Percentiles rank a stretch among this genome's conserved stretches.
phyloP scores from a whole-genome alignment of 83 land plant species.

The Diphasiastrum complanatum region DNA sequence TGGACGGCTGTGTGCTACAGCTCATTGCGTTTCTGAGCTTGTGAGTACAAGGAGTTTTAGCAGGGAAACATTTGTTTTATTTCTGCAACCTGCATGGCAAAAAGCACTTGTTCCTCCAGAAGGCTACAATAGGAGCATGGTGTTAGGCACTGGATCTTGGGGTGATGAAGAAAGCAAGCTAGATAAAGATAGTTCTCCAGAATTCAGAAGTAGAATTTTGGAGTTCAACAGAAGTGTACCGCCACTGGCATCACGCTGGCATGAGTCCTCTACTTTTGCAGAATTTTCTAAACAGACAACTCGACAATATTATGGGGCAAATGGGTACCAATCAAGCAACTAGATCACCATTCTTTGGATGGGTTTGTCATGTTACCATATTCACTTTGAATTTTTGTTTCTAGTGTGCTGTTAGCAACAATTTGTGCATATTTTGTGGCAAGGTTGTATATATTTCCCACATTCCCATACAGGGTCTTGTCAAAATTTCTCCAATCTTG shows the following conservation, averaged over 20 bases:
- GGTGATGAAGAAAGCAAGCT: not conserved
- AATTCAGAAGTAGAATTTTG: not conserved
- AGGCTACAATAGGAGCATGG: not conserved
- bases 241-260: conserved; percentile 57
- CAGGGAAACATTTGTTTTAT: conserved; percentile 93
- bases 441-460: no score
- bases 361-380: no score
- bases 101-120: conserved; percentile 35
- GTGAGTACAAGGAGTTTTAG: conserved; percentile 37
- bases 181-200: not conserved
- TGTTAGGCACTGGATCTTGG: conserved; percentile 17
- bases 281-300: conserved; percentile 86
- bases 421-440: no score
- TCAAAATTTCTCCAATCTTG: no score
- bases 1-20: conserved; percentile 73
- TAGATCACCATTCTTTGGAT: no score
- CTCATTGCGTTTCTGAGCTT: conserved; percentile 74
- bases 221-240: conserved; percentile 54
- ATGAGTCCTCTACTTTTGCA: conserved; percentile 84
- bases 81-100: conserved; percentile 89
- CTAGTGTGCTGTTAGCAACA: no score
- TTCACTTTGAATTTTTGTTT: no score
- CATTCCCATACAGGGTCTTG: no score
- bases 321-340: conserved; percentile 60
- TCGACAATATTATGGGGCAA: conserved; percentile 75